phyloP scores from a whole-genome alignment of 176 grass and related monocot species.

The Avena atlantica region DNA sequence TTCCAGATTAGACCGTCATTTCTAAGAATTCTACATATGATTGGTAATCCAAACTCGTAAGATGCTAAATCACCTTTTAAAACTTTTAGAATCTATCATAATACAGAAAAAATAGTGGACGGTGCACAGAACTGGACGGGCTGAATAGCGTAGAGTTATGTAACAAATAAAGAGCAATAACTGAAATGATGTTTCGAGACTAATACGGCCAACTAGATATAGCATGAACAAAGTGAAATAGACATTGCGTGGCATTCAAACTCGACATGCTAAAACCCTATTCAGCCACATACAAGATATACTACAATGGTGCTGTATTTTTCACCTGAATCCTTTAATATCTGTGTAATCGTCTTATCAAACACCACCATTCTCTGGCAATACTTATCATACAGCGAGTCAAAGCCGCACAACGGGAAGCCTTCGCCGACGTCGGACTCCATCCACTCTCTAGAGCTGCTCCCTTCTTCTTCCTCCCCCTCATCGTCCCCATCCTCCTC shows the following conservation, averaged over 20 bases:
- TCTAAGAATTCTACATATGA: background rate
- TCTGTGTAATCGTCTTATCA: conserved; percentile 69
- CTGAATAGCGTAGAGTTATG: background rate
- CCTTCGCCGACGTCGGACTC: conserved; percentile 42
- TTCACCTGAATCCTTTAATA: conserved; percentile 75
- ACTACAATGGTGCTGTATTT: background rate
- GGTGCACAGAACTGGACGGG: background rate
- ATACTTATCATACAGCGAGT: conserved; percentile 81
- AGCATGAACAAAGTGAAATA: conserved; percentile 22
- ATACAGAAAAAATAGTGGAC: background rate
- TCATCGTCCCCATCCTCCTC: conserved; percentile 58
- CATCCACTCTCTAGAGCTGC: conserved; percentile 69
- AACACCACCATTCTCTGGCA: conserved; percentile 83
- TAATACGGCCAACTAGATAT: background rate
- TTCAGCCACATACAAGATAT: conserved; percentile 7
- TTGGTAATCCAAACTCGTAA: background rate
- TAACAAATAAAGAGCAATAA: background rate
- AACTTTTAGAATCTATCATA: conserved; percentile 13
- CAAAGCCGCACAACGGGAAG: conserved; percentile 66
- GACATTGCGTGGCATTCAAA: background rate
- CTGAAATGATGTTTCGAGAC: background rate
- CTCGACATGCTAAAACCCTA: conserved; percentile 11
- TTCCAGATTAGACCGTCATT: background rate
- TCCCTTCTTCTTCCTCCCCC: conserved; percentile 55
- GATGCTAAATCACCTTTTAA: background rate